Conservation (phyloP, 2,329 filamentous ascomycete genomes). For the Didymella exigua region DNA sequence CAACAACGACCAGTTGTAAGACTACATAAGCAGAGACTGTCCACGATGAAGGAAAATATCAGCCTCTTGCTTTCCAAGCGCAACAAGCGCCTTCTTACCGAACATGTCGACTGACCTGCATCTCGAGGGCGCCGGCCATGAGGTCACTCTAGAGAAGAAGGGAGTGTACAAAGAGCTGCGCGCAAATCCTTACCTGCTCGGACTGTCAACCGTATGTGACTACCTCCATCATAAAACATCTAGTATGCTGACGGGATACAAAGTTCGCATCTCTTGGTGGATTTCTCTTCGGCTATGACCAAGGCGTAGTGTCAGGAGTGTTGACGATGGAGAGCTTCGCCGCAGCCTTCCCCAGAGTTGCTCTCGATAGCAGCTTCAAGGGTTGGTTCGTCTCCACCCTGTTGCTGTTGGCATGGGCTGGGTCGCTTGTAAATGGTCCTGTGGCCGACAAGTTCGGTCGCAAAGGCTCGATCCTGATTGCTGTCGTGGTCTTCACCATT, state of each 20-base stretch:
- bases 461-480: slow-evolving; percentile 28
- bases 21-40: slow-evolving; percentile 9
- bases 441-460: slow-evolving; percentile 29
- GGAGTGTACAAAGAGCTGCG: slow-evolving; percentile 28
- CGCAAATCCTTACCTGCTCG: slow-evolving; percentile 29
- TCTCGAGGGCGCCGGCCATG: slow-evolving; percentile 8
- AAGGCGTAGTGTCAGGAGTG: slow-evolving; percentile 28
- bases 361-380: slow-evolving; percentile 27
- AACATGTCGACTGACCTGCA: slow-evolving; percentile 15
- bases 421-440: slow-evolving; percentile 32
- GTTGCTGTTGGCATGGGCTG: slow-evolving; percentile 27
- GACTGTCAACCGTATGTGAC: slow-evolving; percentile 21
- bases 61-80: neutral
- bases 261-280: slow-evolving; percentile 29
- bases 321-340: slow-evolving; percentile 32
- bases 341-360: slow-evolving; percentile 26
- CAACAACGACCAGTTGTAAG: neutral
- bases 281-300: slow-evolving; percentile 32
- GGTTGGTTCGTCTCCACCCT: slow-evolving; percentile 32
- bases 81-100: neutral
- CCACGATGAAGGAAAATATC: neutral
- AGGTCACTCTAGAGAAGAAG: slow-evolving; percentile 15
- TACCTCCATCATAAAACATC: neutral
- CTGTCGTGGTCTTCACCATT: slow-evolving; percentile 27
- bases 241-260: neutral